These are phyloP conservation scores for Globisporangium lucens DNA, from an alignment of 352 stramenopile species.

Conservation along the genomic window DNA sequence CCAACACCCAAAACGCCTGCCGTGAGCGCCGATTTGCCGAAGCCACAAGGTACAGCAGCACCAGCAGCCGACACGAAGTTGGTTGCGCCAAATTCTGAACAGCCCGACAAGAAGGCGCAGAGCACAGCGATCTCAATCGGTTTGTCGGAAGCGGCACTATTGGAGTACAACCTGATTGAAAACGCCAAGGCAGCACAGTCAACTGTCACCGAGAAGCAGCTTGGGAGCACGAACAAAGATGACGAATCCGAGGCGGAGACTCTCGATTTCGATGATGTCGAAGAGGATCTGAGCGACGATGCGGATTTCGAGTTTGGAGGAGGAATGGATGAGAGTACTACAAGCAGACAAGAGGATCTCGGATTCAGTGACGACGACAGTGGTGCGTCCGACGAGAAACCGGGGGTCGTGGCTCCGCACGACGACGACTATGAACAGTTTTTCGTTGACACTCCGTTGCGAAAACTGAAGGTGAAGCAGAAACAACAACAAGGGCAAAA, in stretches of 20 bases:
- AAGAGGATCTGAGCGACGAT: constrained; percentile 3
- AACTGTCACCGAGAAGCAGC: not conserved
- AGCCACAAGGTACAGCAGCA: not conserved
- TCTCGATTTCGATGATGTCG: constrained; percentile 11
- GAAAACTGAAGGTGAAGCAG: constrained; percentile 16
- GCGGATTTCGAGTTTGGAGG: constrained; percentile 11
- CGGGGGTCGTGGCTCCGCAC: constrained; percentile 7
- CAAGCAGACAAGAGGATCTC: constrained; percentile 10
- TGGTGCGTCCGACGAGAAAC: constrained; percentile 22
- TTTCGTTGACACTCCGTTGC: constrained; percentile 13
- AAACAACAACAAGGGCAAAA: constrained; percentile 11
- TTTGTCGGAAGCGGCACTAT: constrained; percentile 4
- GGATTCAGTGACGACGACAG: constrained; percentile 33
- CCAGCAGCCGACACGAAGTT: not conserved
- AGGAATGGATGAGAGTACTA: not conserved
- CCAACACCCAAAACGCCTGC: not conserved
- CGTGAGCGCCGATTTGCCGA: not conserved
- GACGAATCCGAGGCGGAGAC: constrained; percentile 16
- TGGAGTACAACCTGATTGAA: constrained; percentile 1
- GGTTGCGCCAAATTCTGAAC: not conserved
- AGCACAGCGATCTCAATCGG: not conserved
- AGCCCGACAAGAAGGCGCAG: not conserved
- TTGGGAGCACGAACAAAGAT: not conserved
- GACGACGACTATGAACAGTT: constrained; percentile 19
- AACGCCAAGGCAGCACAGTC: not conserved